Evolutionary conservation across 1,284 basidiomycete species (phyloP).

Genomic region (Bjerkandera adusta): DNA sequence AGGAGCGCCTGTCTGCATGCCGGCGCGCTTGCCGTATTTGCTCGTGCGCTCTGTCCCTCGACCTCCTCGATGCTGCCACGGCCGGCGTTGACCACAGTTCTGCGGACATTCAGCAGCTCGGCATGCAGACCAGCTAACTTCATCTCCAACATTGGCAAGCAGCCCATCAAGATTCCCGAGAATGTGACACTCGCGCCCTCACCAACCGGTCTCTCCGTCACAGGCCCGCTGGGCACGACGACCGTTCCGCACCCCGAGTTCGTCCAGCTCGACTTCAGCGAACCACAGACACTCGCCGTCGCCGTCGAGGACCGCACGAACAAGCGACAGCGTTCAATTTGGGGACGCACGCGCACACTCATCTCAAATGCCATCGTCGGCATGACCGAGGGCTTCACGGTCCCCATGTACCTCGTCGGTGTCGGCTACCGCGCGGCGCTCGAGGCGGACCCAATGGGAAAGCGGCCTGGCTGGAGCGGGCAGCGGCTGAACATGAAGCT

Average conservation of each 20-base stretch:
- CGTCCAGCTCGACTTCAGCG: slow-evolving; percentile 59
- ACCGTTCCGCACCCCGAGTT: slow-evolving; percentile 68
- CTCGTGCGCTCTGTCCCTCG: too few species aligned
- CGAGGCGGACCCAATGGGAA: slow-evolving; percentile 80
- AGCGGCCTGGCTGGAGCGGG: slow-evolving; percentile 53
- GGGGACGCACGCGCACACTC: slow-evolving; percentile 91
- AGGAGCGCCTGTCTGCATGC: too few species aligned
- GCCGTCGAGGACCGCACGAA: slow-evolving; percentile 67
- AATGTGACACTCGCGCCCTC: slow-evolving; percentile 61
- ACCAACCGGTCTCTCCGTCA: slow-evolving; percentile 54
- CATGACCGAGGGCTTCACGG: slow-evolving; percentile 85
- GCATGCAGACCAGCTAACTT: slow-evolving; percentile 27
- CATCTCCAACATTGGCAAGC: slow-evolving; percentile 78
- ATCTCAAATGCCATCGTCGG: slow-evolving; percentile 89
- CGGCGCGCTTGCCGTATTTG: too few species aligned
- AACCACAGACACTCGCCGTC: slow-evolving; percentile 53
- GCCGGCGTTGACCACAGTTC: slow-evolving; percentile 23
- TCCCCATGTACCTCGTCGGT: slow-evolving; percentile 87
- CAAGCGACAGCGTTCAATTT: slow-evolving; percentile 84
- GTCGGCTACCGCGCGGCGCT: slow-evolving; percentile 92
- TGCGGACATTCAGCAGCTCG: slow-evolving; percentile 28
- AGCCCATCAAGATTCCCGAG: slow-evolving; percentile 72
- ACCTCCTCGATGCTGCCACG: slow-evolving; percentile 30
- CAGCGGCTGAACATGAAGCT: slow-evolving; percentile 84
- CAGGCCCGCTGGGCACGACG: slow-evolving; percentile 77